Evolutionary conservation across 1,284 basidiomycete species (phyloP), one percentile per base, ranked within the genome.

Genomic region (Irpex sp.): DNA sequence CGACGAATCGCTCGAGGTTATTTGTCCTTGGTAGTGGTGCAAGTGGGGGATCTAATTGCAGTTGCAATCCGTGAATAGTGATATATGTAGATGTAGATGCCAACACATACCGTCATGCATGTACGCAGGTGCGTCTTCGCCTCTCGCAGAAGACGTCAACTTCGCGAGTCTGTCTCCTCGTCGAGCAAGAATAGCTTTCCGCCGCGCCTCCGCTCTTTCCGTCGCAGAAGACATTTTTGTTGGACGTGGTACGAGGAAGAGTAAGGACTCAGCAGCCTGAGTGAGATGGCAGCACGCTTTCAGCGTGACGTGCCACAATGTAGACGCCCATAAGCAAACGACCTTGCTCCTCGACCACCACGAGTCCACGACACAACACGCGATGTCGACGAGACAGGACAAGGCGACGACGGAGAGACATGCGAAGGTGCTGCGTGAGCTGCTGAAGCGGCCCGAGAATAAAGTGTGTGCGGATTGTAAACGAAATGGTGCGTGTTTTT

Each of bases 381-480:
- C 67, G 65, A 89, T 90, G 88, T 83, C 85, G 48, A 77, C 67
- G 28, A 68, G 81, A 63, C 88, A 90, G 74, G 93, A 96, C 78
- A 94, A 91, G 72, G 84, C 88, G 0, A 93, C 88, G 0, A 91
- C 90, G 3, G 93, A 95, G 63, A 78, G 84, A 63, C 84, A 93
- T 71, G 80, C 93, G 39, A 83, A 84, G 61, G 88, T 84, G 14
- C 82, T 97, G 16, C 81, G 93, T 57, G 94, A 94, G 68, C 82
- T 96, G 37, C 84, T 97, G 59, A 95, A 92, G 74, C 80, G 80
- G 56, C 90, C 93, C 21, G 94, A 96, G 67, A 99, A 98, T 79
- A 98, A 96, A 77, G 75, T 90, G 19, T 98, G 96, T 69, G 92
- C 92, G 0, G 94, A 97, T 72, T 97, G 94, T 79, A 94, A 96